Base-by-base conservation (phyloP, 2,329 filamentous ascomycete species). In the Sphaerostilbella broomeana region DNA sequence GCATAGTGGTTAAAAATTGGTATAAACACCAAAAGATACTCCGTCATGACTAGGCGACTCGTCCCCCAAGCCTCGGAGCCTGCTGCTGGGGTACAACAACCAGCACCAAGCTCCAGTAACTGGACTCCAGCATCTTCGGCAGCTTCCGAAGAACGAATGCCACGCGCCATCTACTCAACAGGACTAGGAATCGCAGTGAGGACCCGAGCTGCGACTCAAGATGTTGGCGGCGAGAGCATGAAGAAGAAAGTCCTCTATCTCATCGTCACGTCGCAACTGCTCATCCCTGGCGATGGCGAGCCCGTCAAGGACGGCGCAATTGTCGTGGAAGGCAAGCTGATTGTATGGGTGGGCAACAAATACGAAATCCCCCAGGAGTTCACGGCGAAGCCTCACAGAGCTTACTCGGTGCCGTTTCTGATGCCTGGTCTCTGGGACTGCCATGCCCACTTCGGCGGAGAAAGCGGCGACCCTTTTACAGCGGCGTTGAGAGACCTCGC, bases 401-500 rank as follows among this genome's bases (percentile, higher is more conserved):
- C 32, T 49, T 48, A 48, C 45, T 31, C 35, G 15, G 64, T 72
- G 16, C 61, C 64, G 0, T 61, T 67, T 11, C 49, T 70, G 4
- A 65, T 74, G 55, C 70, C 70, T 0, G 70, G 71, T 2, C 61
- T 75, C 13, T 74, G 70, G 70, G 71, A 75, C 42, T 66, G 61
- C 45, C 70, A 74, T 49, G 59, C 62, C 1, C 71, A 74, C 48
- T 68, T 67, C 42, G 47, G 58, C 4, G 70, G 65, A n/a, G 44
- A 51, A 4, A 52, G 52, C 15, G 50, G 49, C 20, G 42, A 53
- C 7, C 11, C 25, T 7, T 25, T 18, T 6, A 19, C 54, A 31
- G 32, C 52, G 38, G 35, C 52, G 29, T 45, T 55, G 19, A 47
- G 51, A 17, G 43, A 50, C 36, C 29, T 60, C 29, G 34, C 45